phyloP scores from a whole-genome alignment of 305 asterid species.

The Solanum hybrid region DNA sequence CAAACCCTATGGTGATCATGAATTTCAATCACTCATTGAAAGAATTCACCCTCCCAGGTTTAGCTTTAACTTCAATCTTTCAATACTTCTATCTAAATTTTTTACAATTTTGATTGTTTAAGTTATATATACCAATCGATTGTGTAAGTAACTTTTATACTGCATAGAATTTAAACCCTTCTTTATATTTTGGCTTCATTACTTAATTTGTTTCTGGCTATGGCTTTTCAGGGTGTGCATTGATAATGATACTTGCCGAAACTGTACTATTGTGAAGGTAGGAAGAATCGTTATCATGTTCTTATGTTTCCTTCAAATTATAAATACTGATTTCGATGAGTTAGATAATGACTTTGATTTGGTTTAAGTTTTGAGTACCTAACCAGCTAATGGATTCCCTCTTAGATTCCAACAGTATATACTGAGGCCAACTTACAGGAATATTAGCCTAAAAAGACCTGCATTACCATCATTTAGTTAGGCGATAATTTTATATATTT shows the following conservation, averaged over 20 bases:
- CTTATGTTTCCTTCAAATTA: background rate
- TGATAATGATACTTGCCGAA: constrained; percentile 58
- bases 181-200: background rate
- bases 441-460: background rate
- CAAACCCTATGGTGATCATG: constrained; percentile 54
- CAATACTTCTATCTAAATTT: background rate
- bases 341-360: background rate
- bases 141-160: background rate
- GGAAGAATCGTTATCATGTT: background rate
- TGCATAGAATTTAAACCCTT: background rate
- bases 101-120: background rate
- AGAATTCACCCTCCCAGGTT: constrained; percentile 91
- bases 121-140: background rate
- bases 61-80: background rate
- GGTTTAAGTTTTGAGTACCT: background rate
- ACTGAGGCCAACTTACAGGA: background rate
- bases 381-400: background rate
- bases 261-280: constrained; percentile 85
- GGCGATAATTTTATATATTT: background rate
- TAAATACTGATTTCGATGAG: background rate
- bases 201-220: background rate
- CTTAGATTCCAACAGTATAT: background rate
- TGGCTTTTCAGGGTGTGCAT: constrained; percentile 56
- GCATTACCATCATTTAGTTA: background rate
- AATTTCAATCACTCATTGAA: constrained; percentile 50